Evolutionary conservation across 768 basidiomycete genomes (phyloP).

Genomic region (Mycena albidolilacea): DNA sequence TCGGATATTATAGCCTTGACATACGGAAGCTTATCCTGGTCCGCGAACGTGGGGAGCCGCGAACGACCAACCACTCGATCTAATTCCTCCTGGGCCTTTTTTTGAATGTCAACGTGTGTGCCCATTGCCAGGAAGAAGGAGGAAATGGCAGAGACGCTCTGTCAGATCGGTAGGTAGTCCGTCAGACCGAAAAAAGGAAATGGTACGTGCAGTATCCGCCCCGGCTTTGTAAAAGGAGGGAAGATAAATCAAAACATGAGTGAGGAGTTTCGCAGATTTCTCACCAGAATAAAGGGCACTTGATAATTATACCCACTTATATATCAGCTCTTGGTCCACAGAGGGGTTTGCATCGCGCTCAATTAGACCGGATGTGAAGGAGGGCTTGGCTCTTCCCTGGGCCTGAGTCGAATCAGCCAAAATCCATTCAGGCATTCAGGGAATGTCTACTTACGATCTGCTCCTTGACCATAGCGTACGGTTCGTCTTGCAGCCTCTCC

Average conservation of each 20-base stretch:
- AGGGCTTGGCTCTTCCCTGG: conserved; percentile 15
- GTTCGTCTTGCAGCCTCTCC: conserved; percentile 8
- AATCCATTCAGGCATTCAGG: too few species aligned
- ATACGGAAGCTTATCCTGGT: conserved; percentile 36
- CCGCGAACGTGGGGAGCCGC: conserved; percentile 39
- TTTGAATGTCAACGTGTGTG: background rate
- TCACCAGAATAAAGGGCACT: background rate
- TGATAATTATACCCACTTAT: conserved; percentile 17
- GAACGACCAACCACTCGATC: conserved; percentile 23
- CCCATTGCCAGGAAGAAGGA: conserved; percentile 18
- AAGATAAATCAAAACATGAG: background rate
- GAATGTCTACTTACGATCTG: background rate
- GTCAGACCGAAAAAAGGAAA: background rate
- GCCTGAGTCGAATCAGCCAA: background rate
- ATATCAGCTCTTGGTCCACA: conserved; percentile 9
- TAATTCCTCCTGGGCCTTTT: conserved; percentile 39
- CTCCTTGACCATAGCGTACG: conserved; percentile 12
- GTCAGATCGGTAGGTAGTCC: background rate
- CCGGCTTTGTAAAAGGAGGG: background rate
- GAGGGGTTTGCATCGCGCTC: conserved; percentile 16
- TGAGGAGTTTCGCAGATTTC: background rate
- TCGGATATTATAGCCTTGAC: conserved; percentile 29
- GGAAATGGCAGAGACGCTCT: conserved; percentile 13
- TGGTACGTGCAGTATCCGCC: background rate
- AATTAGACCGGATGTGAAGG: conserved; percentile 16